These are phyloP conservation scores for Trichocladium uniseriatum DNA, from an alignment of 495 filamentous ascomycete species.

Conservation along the genomic window DNA sequence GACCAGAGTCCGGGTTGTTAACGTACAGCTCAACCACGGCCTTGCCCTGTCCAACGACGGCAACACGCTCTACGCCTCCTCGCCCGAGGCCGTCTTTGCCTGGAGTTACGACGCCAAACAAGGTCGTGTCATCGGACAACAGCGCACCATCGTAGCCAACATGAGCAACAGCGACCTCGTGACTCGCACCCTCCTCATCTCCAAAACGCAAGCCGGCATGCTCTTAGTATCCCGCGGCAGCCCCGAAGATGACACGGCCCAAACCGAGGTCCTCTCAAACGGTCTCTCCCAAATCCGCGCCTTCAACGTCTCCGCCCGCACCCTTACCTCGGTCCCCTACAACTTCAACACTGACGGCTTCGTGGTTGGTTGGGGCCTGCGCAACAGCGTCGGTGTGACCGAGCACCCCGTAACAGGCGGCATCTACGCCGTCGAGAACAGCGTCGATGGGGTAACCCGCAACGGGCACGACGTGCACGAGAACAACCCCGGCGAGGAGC, in stretches of 20 bases:
- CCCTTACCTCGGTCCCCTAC: constrained; percentile 29
- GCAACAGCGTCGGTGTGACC: constrained; percentile 55
- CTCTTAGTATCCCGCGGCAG: constrained; percentile 53
- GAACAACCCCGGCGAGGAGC: constrained; percentile 60
- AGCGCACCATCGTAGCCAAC: constrained; percentile 40
- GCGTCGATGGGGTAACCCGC: constrained; percentile 47
- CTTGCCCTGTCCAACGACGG: constrained; percentile 51
- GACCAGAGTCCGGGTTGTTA: too few species aligned
- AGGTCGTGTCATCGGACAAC: constrained; percentile 32
- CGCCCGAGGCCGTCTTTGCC: constrained; percentile 42
- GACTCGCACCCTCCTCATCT: constrained; percentile 51
- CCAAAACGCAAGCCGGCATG: constrained; percentile 26
- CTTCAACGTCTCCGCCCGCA: constrained; percentile 48
- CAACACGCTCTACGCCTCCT: constrained; percentile 53
- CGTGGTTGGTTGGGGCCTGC: constrained; percentile 58
- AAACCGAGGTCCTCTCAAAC: constrained; percentile 33
- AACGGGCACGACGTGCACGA: constrained; percentile 49
- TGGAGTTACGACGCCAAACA: constrained; percentile 47
- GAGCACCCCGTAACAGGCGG: constrained; percentile 50
- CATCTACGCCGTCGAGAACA: constrained; percentile 62
- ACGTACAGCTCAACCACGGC: constrained; percentile 58
- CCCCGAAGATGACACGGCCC: constrained; percentile 41
- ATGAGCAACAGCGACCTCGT: constrained; percentile 51
- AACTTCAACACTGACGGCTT: constrained; percentile 34
- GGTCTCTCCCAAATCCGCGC: constrained; percentile 52